phyloP scores from a whole-genome alignment of 1,284 basidiomycete species.

The Bjerkandera adusta region DNA sequence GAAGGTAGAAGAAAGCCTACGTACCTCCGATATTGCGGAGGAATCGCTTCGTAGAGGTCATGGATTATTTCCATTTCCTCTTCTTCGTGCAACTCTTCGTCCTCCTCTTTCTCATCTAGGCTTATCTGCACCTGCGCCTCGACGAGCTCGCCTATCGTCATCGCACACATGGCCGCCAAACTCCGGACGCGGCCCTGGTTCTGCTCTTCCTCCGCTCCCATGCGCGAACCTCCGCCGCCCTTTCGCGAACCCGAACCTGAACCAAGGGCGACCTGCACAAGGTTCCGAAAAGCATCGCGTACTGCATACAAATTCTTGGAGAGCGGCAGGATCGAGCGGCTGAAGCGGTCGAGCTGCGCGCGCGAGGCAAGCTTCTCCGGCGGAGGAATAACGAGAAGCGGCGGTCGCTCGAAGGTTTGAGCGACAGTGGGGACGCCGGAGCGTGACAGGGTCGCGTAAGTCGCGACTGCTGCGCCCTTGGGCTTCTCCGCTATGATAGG shows the following conservation, averaged over 20 bases:
- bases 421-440: not conserved
- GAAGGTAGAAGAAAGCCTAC: conserved; percentile 11
- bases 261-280: conserved; percentile 35
- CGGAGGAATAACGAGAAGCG: conserved; percentile 39
- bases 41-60: conserved; percentile 48
- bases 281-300: conserved; percentile 50
- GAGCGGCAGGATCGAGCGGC: conserved; percentile 38
- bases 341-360: conserved; percentile 35
- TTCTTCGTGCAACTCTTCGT: conserved; percentile 27
- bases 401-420: conserved; percentile 28
- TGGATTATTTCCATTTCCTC: conserved; percentile 34
- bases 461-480: conserved; percentile 19
- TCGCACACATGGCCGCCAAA: conserved; percentile 48
- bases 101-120: conserved; percentile 25
- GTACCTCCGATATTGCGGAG: conserved; percentile 47
- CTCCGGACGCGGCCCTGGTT: conserved; percentile 28
- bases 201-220: too few relatives aligned
- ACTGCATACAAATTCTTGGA: conserved; percentile 49
- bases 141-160: conserved; percentile 45
- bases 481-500: conserved; percentile 17
- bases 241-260: conserved; percentile 3
- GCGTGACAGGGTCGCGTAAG: conserved; percentile 22
- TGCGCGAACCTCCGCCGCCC: not conserved
- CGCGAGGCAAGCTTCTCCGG: conserved; percentile 34
- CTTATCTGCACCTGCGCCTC: conserved; percentile 31